Evolutionary conservation across 2,329 filamentous ascomycete genomes (phyloP), one percentile per base, ranked within the genome.

Genomic region (Sclerotinia sclerotiorum): DNA sequence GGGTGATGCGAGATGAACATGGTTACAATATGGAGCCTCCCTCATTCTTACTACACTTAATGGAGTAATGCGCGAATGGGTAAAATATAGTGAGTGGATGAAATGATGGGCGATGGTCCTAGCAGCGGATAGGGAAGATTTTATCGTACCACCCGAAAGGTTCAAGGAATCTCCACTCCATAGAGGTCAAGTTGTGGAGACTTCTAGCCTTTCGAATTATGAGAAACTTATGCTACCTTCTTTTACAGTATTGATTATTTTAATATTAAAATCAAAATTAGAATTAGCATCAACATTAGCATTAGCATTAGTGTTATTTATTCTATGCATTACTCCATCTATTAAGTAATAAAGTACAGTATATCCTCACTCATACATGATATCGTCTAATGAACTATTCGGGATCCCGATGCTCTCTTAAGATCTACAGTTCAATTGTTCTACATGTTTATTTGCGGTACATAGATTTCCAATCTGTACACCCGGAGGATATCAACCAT

Each of bases 201-300:
- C 46, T 62, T 62, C 60, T 62, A 62, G 60, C 60, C 60, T 62
- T 62, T 62, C 10, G 29, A 62, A 55, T 64, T 44, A 64, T 64
- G 48, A 52, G 42, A 54, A 44, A 13, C 13, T 61, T n/a, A 48
- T 61, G 61, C 46, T 29, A 2, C 39, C 24, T 60, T 32, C 27
- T 32, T 48, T 48, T 4, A 39, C 8, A 21, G 15, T 24, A 24
- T 15, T 51, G 44, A 63, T 39, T 63, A 42, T 42, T 64, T 27
- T 24, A 32, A 21, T 60, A 32, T 48, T 29, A 46, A 7, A 5
- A 21, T 48, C 10, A n/a, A 11, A n/a, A 24, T 15, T 11, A 44
- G 42, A n/a, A 32, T 44, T n/a, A 32, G 39, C 10, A 39, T 39
- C 8, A 60, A 7, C n/a, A 27, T 60, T 60, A 46, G 46, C 15